A percentile compares a stretch with the other conserved stretches of the same genome.
Conservation (phyloP, 2,329 filamentous ascomycete species). For the Orbilia blumenaviensis region DNA sequence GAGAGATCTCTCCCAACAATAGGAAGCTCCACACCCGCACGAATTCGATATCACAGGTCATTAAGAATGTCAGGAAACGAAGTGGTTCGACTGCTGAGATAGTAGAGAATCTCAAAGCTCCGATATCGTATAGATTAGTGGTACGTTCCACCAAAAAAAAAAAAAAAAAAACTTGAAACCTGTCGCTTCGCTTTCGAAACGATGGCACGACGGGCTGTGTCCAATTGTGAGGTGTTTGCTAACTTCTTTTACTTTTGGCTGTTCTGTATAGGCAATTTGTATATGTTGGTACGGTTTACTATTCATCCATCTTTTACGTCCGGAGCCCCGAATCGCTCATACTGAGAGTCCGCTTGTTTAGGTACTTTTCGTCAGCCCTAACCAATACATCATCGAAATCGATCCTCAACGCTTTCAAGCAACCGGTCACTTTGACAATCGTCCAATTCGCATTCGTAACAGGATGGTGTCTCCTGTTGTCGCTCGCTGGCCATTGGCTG, state of each 20-base stretch:
- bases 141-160: slow-evolving; percentile 31
- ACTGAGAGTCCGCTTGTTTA: slow-evolving; percentile 55
- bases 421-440: slow-evolving; percentile 87
- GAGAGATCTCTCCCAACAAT: slow-evolving; percentile 42
- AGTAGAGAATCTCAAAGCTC: slow-evolving; percentile 52
- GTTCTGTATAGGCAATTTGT: slow-evolving; percentile 37
- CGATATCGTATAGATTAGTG: slow-evolving; percentile 52
- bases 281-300: slow-evolving; percentile 42
- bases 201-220: neutral
- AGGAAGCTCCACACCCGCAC: slow-evolving; percentile 43
- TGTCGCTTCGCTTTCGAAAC: slow-evolving; percentile 1
- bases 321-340: neutral
- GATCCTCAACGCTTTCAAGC: slow-evolving; percentile 97
- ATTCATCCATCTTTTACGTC: neutral
- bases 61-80: slow-evolving; percentile 44
- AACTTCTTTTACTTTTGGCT: neutral
- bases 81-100: slow-evolving; percentile 52
- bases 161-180: no score
- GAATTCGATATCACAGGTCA: slow-evolving; percentile 45
- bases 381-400: slow-evolving; percentile 98
- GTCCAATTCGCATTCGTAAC: slow-evolving; percentile 97
- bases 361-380: slow-evolving; percentile 94
- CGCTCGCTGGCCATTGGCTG: slow-evolving; percentile 75
- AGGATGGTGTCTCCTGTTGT: slow-evolving; percentile 81
- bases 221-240: slow-evolving; percentile 2